Evolutionary conservation across 371 early-diverging fungal species (phyloP).

Genomic region (Actinomortierella wolfii): DNA sequence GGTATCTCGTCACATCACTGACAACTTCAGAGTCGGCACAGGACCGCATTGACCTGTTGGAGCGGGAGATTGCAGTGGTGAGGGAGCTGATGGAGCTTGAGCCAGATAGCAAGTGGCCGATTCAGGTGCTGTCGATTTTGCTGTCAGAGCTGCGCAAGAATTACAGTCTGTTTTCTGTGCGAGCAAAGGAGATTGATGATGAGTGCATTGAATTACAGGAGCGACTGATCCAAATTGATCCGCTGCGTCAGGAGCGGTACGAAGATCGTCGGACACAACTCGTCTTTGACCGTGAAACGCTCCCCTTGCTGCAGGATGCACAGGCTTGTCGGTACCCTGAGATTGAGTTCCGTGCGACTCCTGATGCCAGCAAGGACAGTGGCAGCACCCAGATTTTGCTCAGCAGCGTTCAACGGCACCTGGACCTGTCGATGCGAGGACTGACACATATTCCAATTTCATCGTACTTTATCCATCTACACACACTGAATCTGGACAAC

Average conservation of each 20-base stretch:
- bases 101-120: slow-evolving; percentile 84
- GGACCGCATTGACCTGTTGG: slow-evolving; percentile 53
- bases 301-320: slow-evolving; percentile 17
- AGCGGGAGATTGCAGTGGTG: slow-evolving; percentile 67
- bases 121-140: slow-evolving; percentile 56
- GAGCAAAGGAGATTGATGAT: slow-evolving; percentile 37
- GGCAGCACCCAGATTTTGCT: neutral
- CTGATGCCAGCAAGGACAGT: neutral
- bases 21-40: slow-evolving; percentile 12
- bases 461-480: slow-evolving; percentile 31
- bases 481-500: slow-evolving; percentile 33
- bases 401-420: neutral
- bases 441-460: slow-evolving; percentile 41
- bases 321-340: slow-evolving; percentile 20
- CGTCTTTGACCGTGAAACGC: slow-evolving; percentile 47
- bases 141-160: slow-evolving; percentile 47
- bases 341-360: slow-evolving; percentile 14
- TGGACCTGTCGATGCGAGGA: slow-evolving; percentile 43
- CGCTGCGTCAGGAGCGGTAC: slow-evolving; percentile 65
- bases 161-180: slow-evolving; percentile 28
- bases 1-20: slow-evolving; percentile 21
- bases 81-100: slow-evolving; percentile 86
- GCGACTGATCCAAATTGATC: slow-evolving; percentile 60
- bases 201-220: slow-evolving; percentile 60
- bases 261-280: slow-evolving; percentile 55